A percentile compares a stretch with the other conserved stretches of the same genome.
Conservation (phyloP, 345 rosid genomes). For the Draba incana region DNA sequence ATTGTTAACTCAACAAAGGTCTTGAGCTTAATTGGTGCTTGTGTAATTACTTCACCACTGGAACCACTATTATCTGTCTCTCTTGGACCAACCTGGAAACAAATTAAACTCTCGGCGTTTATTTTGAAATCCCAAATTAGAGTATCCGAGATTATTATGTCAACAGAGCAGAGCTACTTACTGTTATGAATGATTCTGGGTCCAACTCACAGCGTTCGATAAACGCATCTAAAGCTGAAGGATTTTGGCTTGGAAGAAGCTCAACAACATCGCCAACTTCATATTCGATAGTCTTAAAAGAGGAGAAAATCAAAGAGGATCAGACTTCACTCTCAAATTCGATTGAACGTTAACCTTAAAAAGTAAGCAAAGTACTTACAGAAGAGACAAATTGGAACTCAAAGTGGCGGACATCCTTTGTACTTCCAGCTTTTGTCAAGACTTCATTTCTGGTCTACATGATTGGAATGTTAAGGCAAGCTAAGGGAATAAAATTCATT, state of each 20-base stretch:
- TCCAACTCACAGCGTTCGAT: conserved; percentile 71
- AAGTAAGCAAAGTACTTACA: conserved; percentile 54
- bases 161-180: conserved; percentile 40
- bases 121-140: not conserved
- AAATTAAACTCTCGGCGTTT: conserved; percentile 23
- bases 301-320: conserved; percentile 14
- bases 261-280: conserved; percentile 91
- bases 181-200: conserved; percentile 75
- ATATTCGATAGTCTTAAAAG: conserved; percentile 57
- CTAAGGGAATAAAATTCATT: not conserved
- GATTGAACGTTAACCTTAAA: not conserved
- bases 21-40: conserved; percentile 61
- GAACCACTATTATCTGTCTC: conserved; percentile 45
- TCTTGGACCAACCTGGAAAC: conserved; percentile 60
- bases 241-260: conserved; percentile 76
- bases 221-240: conserved; percentile 71
- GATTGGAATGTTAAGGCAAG: conserved; percentile 28
- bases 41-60: conserved; percentile 36
- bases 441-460: conserved; percentile 61
- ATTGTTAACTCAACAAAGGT: conserved; percentile 80
- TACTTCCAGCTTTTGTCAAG: conserved; percentile 59
- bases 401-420: conserved; percentile 88
- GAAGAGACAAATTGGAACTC: conserved; percentile 79
- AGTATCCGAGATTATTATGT: not conserved
- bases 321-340: conserved; percentile 11